phyloP scores from a whole-genome alignment of 2,329 filamentous ascomycete species.

The Setomelanomma holmii region DNA sequence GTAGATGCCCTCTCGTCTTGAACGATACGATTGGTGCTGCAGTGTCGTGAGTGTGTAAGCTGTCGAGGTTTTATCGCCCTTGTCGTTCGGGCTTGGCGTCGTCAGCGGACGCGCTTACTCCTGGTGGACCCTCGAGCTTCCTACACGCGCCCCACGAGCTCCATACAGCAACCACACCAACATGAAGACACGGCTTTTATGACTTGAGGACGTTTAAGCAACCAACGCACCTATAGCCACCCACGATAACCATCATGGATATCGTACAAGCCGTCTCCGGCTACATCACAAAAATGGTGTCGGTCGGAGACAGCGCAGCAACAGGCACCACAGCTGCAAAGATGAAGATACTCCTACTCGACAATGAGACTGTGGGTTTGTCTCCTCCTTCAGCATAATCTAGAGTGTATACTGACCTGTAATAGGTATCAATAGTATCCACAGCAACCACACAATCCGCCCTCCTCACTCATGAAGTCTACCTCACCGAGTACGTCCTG shows the following conservation, averaged over 20 bases:
- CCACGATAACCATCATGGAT: constrained; percentile 71
- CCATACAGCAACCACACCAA: background rate
- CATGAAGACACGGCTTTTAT: background rate
- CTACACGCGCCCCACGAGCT: background rate
- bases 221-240: background rate
- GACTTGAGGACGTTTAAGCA: background rate
- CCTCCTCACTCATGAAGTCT: constrained; percentile 94
- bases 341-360: constrained; percentile 97
- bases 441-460: constrained; percentile 95
- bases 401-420: constrained; percentile 20
- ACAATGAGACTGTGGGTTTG: constrained; percentile 81
- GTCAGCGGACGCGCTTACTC: background rate
- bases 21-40: no score
- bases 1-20: no score
- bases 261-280: constrained; percentile 90
- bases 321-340: constrained; percentile 76
- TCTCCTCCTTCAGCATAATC: constrained; percentile 42
- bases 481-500: constrained; percentile 77
- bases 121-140: background rate
- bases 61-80: no score
- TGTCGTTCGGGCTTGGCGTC: background rate
- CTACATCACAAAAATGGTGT: constrained; percentile 97
- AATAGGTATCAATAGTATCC: constrained; percentile 83
- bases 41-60: no score
- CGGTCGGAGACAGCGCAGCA: constrained; percentile 75